Conservation (phyloP, 2,329 filamentous ascomycete genomes). For the Aspergillus clavatus region DNA sequence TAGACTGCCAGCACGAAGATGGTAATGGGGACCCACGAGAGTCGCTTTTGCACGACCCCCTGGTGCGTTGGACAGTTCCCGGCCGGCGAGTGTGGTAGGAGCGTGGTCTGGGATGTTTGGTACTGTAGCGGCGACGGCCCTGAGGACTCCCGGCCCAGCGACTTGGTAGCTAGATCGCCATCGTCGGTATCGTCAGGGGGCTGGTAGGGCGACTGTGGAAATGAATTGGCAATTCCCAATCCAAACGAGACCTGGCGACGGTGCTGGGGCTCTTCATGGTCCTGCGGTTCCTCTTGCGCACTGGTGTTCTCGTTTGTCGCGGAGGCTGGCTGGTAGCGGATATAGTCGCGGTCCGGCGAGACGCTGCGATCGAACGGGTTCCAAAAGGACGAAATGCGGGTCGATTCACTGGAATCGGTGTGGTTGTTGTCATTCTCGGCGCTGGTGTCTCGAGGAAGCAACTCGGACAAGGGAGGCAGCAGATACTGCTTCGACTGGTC, state of each 20-base stretch:
- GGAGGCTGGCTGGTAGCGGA: slow-evolving; percentile 4
- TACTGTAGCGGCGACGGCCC: background rate
- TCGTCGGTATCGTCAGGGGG: background rate
- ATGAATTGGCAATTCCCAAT: background rate
- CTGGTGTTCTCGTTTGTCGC: background rate
- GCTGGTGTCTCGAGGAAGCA: background rate
- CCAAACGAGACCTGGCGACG: background rate
- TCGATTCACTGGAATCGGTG: background rate
- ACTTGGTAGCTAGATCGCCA: background rate
- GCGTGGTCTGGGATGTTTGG: slow-evolving; percentile 3
- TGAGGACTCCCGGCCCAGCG: background rate
- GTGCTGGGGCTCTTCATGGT: no score
- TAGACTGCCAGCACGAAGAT: slow-evolving; percentile 37
- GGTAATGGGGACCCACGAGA: slow-evolving; percentile 33
- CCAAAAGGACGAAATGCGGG: background rate
- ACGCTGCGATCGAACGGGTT: slow-evolving; percentile 1
- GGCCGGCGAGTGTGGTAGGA: slow-evolving; percentile 5
- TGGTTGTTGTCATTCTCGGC: background rate
- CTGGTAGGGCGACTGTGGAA: background rate
- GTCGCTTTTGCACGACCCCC: slow-evolving; percentile 27
- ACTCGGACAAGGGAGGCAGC: slow-evolving; percentile 1
- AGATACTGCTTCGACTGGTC: slow-evolving; percentile 4
- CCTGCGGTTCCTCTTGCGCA: background rate
- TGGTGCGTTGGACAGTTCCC: slow-evolving; percentile 27
- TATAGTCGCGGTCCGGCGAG: slow-evolving; percentile 2